Conservation (phyloP, 371 early-diverging fungal genomes). For the Smittium culicis region DNA sequence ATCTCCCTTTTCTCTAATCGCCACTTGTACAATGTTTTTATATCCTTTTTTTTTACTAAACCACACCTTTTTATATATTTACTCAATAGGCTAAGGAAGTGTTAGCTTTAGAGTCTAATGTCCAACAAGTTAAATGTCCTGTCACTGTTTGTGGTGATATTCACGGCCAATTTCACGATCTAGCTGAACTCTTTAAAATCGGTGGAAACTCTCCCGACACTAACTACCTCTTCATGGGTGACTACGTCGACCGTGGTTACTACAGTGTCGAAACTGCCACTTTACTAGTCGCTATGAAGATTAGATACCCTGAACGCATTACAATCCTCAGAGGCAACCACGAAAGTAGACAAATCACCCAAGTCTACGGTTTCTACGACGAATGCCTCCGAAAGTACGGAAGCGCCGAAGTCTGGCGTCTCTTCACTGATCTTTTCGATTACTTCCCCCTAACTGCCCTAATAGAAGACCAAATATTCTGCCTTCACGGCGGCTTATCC, state of each 20-base stretch:
- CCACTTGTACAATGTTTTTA: too few relatives aligned
- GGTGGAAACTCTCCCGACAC: slow-evolving; percentile 97
- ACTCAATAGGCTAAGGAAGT: slow-evolving; percentile 76
- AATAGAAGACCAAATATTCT: slow-evolving; percentile 86
- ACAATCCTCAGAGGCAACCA: slow-evolving; percentile 99
- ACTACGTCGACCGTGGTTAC: slow-evolving; percentile 99
- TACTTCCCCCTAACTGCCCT: slow-evolving; percentile 95
- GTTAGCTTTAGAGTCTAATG: slow-evolving; percentile 89
- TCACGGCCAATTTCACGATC: slow-evolving; percentile 99
- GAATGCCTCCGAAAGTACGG: slow-evolving; percentile 98
- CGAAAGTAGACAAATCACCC: slow-evolving; percentile 97
- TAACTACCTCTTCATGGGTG: slow-evolving; percentile 98
- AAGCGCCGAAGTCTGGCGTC: slow-evolving; percentile 96
- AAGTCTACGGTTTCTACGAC: slow-evolving; percentile 99
- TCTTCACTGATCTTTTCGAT: slow-evolving; percentile 97
- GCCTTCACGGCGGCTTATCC: slow-evolving; percentile 98
- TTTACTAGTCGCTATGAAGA: slow-evolving; percentile 89
- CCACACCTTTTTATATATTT: background rate
- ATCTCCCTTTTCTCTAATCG: background rate
- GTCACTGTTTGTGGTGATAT: slow-evolving; percentile 99
- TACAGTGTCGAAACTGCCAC: slow-evolving; percentile 98
- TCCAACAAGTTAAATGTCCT: slow-evolving; percentile 88
- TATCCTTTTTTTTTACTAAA: too few relatives aligned
- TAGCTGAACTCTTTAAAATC: slow-evolving; percentile 94
- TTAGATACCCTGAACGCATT: slow-evolving; percentile 88